These are phyloP conservation scores for Trametes pubescens DNA, from an alignment of 1,284 basidiomycete genomes.

Conservation along the genomic window DNA sequence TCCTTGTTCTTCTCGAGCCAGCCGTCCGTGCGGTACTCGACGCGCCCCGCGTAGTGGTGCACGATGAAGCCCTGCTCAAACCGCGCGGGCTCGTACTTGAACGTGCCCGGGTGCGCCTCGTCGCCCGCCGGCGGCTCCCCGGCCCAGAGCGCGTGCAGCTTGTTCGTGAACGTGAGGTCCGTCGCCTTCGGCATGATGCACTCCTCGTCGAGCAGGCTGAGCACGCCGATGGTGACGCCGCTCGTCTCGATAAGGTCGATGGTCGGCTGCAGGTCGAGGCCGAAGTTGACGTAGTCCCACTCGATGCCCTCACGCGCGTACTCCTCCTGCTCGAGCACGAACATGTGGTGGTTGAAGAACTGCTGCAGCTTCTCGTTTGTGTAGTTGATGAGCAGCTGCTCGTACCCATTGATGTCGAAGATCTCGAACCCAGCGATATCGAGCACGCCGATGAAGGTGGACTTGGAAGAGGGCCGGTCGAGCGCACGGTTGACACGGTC, in stretches of 20 bases:
- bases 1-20: conserved; percentile 99
- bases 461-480: conserved; percentile 91
- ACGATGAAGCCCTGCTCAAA: conserved; percentile 97
- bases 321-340: conserved; percentile 99
- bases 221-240: conserved; percentile 81
- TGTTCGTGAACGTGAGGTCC: conserved; percentile 95
- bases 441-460: conserved; percentile 97
- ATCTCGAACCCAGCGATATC: conserved; percentile 99
- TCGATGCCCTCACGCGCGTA: conserved; percentile 97
- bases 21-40: conserved; percentile 95
- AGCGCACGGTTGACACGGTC: conserved; percentile 95
- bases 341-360: conserved; percentile 99
- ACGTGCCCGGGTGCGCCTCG: conserved; percentile 73
- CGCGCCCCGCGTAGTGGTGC: conserved; percentile 96
- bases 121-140: conserved; percentile 56
- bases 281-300: conserved; percentile 99
- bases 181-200: conserved; percentile 99
- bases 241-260: conserved; percentile 97
- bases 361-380: conserved; percentile 98
- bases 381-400: conserved; percentile 99
- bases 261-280: conserved; percentile 96
- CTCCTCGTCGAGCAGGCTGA: conserved; percentile 96
- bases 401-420: conserved; percentile 91
- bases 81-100: conserved; percentile 88
- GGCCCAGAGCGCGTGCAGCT: conserved; percentile 82